Conservation (phyloP, 2,329 filamentous ascomycete genomes). For the Pseudocercospora macadamiae region DNA sequence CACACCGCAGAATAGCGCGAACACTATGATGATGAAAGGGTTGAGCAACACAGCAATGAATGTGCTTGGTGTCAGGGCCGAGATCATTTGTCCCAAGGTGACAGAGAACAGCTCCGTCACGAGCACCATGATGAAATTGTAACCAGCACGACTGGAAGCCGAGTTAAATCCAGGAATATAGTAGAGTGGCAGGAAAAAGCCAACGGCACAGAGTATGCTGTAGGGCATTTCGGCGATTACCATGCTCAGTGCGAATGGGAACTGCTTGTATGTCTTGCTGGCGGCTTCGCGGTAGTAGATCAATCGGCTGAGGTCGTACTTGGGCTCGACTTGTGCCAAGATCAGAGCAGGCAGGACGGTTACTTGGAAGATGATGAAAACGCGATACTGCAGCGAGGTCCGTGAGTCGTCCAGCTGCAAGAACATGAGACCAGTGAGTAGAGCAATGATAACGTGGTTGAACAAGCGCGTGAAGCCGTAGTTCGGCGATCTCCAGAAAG, state of each 20-base stretch:
- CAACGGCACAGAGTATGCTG: constrained; percentile 75
- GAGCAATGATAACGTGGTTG: constrained; percentile 76
- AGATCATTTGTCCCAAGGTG: constrained; percentile 75
- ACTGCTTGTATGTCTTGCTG: constrained; percentile 81
- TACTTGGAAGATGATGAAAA: constrained; percentile 90
- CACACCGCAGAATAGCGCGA: constrained; percentile 85
- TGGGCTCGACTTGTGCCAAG: constrained; percentile 80
- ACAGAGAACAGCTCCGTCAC: constrained; percentile 84
- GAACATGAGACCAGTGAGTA: constrained; percentile 79
- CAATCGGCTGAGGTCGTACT: constrained; percentile 77
- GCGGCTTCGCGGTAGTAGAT: constrained; percentile 86
- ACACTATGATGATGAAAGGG: constrained; percentile 80
- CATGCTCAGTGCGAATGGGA: constrained; percentile 77
- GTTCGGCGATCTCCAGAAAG: constrained; percentile 84
- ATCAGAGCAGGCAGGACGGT: constrained; percentile 83
- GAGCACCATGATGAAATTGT: constrained; percentile 84
- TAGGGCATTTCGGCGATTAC: constrained; percentile 86
- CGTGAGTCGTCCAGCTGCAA: constrained; percentile 76
- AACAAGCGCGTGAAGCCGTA: constrained; percentile 88
- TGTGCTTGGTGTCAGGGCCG: constrained; percentile 74
- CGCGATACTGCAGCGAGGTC: constrained; percentile 76
- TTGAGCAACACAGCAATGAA: constrained; percentile 81
- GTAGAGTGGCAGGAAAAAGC: constrained; percentile 82
- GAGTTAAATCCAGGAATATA: constrained; percentile 76
- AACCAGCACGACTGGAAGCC: constrained; percentile 69